Conservation (phyloP, 352 stramenopile genomes). For the Phytophthora litchii region DNA sequence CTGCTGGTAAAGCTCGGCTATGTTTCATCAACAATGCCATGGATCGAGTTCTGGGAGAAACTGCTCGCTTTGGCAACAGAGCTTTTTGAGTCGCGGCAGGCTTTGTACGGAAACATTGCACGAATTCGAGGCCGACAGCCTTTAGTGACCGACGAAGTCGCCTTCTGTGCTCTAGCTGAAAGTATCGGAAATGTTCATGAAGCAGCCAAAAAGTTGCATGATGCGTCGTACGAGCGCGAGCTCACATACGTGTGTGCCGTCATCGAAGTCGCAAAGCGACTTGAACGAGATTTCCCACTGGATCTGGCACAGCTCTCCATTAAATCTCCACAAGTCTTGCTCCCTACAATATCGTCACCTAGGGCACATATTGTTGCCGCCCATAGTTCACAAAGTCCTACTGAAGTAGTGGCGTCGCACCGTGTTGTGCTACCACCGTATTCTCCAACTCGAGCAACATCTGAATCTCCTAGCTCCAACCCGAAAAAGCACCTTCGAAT, state of each 20-base stretch:
- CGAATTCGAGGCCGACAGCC: slow-evolving; percentile 50
- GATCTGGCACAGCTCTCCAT: slow-evolving; percentile 8
- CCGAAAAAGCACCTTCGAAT: slow-evolving; percentile 33
- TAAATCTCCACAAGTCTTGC: slow-evolving; percentile 23
- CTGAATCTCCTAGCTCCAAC: slow-evolving; percentile 7
- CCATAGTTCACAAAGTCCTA: neutral
- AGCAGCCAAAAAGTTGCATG: slow-evolving; percentile 61
- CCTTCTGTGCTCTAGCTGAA: slow-evolving; percentile 69
- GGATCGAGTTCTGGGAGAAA: slow-evolving; percentile 66
- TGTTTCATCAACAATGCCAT: slow-evolving; percentile 50
- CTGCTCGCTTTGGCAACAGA: slow-evolving; percentile 46
- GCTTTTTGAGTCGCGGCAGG: slow-evolving; percentile 53
- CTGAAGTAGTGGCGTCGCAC: slow-evolving; percentile 4
- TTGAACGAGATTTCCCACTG: slow-evolving; percentile 24
- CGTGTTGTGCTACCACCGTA: slow-evolving; percentile 34
- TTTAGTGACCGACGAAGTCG: slow-evolving; percentile 51
- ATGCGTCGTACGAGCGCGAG: slow-evolving; percentile 59
- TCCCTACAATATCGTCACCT: slow-evolving; percentile 41
- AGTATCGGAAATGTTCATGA: slow-evolving; percentile 47
- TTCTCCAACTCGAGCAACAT: slow-evolving; percentile 5
- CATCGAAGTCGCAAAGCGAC: slow-evolving; percentile 47
- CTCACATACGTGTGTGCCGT: slow-evolving; percentile 60
- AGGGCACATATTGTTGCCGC: neutral
- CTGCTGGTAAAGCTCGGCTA: slow-evolving; percentile 51
- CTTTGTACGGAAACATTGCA: slow-evolving; percentile 48